Percentiles rank a stretch among this genome's conserved stretches.
phyloP scores from a whole-genome alignment of 208 protist genomes.

The Leishmania braziliensis region DNA sequence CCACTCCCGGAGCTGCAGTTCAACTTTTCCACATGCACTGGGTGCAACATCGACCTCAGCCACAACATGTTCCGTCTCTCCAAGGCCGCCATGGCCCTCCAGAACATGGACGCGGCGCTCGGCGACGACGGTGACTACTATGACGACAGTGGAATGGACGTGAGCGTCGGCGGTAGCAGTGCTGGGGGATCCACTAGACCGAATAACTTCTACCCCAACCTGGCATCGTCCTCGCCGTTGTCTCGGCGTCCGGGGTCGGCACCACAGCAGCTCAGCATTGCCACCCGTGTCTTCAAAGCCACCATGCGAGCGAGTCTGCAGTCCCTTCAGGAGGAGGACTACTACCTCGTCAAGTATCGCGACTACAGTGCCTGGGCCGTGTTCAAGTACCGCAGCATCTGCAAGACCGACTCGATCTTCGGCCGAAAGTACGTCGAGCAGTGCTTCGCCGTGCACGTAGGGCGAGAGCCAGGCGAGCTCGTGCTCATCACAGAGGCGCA shows the following conservation, averaged over 20 bases:
- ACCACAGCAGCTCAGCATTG: slow-evolving; percentile 38
- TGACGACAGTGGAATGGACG: background rate
- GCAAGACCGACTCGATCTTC: slow-evolving; percentile 63
- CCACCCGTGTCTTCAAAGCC: slow-evolving; percentile 55
- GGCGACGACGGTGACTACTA: slow-evolving; percentile 16
- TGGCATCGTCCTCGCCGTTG: background rate
- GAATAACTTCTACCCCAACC: background rate
- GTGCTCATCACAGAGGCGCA: slow-evolving; percentile 82
- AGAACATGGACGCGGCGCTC: slow-evolving; percentile 69
- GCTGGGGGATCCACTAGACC: background rate
- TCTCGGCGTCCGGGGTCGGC: slow-evolving; percentile 2
- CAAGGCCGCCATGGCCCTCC: slow-evolving; percentile 75
- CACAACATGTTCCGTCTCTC: slow-evolving; percentile 79
- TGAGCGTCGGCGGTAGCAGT: background rate
- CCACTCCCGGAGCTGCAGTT: slow-evolving; percentile 70
- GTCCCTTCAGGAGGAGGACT: slow-evolving; percentile 78
- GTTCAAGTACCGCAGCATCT: slow-evolving; percentile 48
- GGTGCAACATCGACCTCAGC: slow-evolving; percentile 77
- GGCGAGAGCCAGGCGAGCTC: slow-evolving; percentile 72
- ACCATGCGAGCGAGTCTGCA: slow-evolving; percentile 59
- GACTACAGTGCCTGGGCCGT: slow-evolving; percentile 83
- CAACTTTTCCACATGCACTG: slow-evolving; percentile 78
- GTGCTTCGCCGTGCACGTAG: slow-evolving; percentile 85
- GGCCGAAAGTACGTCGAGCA: slow-evolving; percentile 82
- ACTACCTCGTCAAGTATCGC: slow-evolving; percentile 83